Evolutionary conservation across 2,329 filamentous ascomycete species (phyloP).

Genomic region (Cryphonectria nitschkei): DNA sequence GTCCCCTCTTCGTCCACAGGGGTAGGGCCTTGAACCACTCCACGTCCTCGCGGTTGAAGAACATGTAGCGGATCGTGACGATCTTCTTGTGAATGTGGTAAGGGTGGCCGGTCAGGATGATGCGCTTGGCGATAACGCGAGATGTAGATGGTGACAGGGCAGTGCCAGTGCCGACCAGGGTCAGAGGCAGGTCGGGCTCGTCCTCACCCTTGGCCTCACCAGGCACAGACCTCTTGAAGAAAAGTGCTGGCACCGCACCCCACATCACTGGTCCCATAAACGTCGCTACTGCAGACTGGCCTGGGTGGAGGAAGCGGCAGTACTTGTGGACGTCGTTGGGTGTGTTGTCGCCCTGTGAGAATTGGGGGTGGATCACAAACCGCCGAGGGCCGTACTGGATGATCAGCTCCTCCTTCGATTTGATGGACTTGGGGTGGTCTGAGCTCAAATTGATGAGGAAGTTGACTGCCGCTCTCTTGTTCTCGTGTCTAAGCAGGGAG

Average conservation of each 20-base stretch:
- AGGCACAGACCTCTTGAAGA: slow-evolving; percentile 69
- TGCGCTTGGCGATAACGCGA: slow-evolving; percentile 89
- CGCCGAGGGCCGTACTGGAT: slow-evolving; percentile 89
- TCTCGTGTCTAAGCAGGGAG: slow-evolving; percentile 89
- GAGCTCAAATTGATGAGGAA: slow-evolving; percentile 85
- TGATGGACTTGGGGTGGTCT: slow-evolving; percentile 75
- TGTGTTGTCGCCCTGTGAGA: slow-evolving; percentile 86
- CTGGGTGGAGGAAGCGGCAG: slow-evolving; percentile 87
- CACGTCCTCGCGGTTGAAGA: slow-evolving; percentile 95
- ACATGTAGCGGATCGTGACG: slow-evolving; percentile 98
- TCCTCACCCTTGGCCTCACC: slow-evolving; percentile 49
- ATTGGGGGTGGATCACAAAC: slow-evolving; percentile 86
- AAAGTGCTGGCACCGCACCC: slow-evolving; percentile 88
- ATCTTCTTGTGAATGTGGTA: slow-evolving; percentile 99
- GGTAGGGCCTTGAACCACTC: slow-evolving; percentile 97
- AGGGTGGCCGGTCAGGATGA: slow-evolving; percentile 92
- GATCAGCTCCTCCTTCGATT: slow-evolving; percentile 89
- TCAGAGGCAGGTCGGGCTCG: slow-evolving; percentile 56
- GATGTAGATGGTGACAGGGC: slow-evolving; percentile 74
- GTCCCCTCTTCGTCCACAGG: slow-evolving; percentile 87
- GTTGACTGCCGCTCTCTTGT: slow-evolving; percentile 90
- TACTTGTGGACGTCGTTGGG: slow-evolving; percentile 98
- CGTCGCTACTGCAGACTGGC: slow-evolving; percentile 83
- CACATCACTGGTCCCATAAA: slow-evolving; percentile 91
- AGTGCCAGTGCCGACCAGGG: slow-evolving; percentile 85